Base-by-base conservation (phyloP, 73 alveolate species). In the Paramecium tetraurelia region DNA sequence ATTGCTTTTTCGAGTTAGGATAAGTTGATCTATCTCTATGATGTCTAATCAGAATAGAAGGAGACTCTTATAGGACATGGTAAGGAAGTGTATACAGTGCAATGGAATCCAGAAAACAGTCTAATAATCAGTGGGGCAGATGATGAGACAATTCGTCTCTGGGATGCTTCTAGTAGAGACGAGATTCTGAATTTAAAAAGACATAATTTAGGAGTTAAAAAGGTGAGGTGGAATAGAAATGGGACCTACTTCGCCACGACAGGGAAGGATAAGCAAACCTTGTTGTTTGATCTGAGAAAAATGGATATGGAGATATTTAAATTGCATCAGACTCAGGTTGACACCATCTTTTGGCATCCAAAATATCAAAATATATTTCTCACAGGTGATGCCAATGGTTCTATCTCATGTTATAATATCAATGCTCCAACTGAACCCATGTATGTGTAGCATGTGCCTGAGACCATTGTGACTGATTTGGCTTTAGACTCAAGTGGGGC, bases 131-230 rank as follows among this genome's bases (percentile, higher is more conserved):
- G 69, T 29, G 93, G 88, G 24, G 44, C 71, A 58, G 87, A 85
- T 35, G 93, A 85, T 57, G 93, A 85, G 20, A 57, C 69, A 50
- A 69, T 85, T 12, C 18, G 87, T 7, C 14, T 85, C 4, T 85
- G 93, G 93, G 93, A 85, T 85, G 43, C 90, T 43, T 44, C 76
- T 12, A 44, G 50, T 22, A 2, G 70, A 80, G 90, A 80, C 3
- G 90, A 80, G 18, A 27, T 80, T 1, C 31, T 80, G 3, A 44
- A 27, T 80, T 46, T 80, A 41, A 80, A 80, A 35, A 41, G 90
- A 48, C 90, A 80, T 22, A 80, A 80, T 48, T 48, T 80, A 43
- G 77, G 90, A 80, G 90, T 80, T 16, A 80, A 80, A 7, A 80
- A 80, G 33, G 31, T 46, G 0, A 80, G 75, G 12, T 72, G 86